A percentile compares a stretch with the other conserved stretches of the same genome.
Conservation (phyloP, 202 grass and related monocot species). For the Miscanthus sacchariflorus region DNA sequence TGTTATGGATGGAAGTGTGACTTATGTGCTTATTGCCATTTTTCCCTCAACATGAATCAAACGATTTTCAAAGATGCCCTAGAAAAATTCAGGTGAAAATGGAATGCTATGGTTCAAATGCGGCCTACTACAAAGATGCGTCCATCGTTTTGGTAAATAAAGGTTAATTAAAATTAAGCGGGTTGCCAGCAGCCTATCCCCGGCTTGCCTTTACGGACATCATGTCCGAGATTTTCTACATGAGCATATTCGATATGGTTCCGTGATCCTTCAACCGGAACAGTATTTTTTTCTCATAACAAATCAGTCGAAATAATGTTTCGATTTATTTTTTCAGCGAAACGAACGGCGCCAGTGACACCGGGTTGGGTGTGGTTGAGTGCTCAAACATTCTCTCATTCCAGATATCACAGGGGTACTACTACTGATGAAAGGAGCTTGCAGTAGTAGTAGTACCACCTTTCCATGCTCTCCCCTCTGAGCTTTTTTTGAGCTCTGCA, state of each 20-base stretch:
- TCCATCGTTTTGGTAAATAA: neutral
- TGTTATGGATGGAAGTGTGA: too few relatives aligned
- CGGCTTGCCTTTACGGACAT: neutral
- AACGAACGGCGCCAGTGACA: too few relatives aligned
- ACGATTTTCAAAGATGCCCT: neutral
- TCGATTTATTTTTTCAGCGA: too few relatives aligned
- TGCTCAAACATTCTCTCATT: slow-evolving; percentile 41
- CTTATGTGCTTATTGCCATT: too few relatives aligned
- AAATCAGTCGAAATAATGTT: too few relatives aligned
- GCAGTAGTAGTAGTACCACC: slow-evolving; percentile 10
- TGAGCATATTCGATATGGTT: slow-evolving; percentile 31
- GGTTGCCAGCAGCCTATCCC: neutral
- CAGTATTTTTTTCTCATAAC: too few relatives aligned
- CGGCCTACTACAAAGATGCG: neutral
- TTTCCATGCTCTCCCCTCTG: slow-evolving; percentile 31
- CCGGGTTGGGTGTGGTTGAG: slow-evolving; percentile 33
- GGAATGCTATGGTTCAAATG: too few relatives aligned
- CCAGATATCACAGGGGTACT: slow-evolving; percentile 20
- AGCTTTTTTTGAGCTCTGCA: slow-evolving; percentile 45
- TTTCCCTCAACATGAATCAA: neutral
- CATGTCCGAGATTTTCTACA: slow-evolving; percentile 23
- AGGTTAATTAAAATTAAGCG: neutral
- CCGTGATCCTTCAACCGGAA: too few relatives aligned
- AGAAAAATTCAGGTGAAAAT: neutral
- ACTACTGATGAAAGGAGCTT: neutral